Base-by-base conservation (phyloP, 2,329 filamentous ascomycete genomes). In the Podosphaera aphanis region DNA sequence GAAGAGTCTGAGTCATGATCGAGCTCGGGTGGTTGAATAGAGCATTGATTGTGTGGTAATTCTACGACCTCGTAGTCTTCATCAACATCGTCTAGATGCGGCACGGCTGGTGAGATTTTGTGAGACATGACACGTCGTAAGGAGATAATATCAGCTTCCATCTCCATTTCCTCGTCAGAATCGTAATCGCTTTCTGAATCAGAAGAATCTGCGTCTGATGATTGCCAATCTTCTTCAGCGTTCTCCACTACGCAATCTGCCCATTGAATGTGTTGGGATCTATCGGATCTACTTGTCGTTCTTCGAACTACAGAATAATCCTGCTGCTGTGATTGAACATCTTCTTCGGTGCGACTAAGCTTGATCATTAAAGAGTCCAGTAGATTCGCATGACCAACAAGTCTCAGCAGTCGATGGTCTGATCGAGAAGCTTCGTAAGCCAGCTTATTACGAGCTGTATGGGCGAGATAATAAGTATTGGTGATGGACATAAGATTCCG, bases 301-400 rank as follows among this genome's bases (percentile, higher is more conserved):
- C 61, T 64, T 55, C 64, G 57, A 60, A 69, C 69, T 55, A 81
- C 81, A 58, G 79, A 81, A 61, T 74, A 78, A 64, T 94, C 83
- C 50, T 84, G 90, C 63, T 85, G 80, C 74, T 94, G 92, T 54
- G 75, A 79, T 64, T 94, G 85, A n/a, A n/a, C n/a, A n/a, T n/a
- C n/a, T 56, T 78, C 76, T 70, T 95, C 90, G 60, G 88, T 88
- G 49, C 93, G 83, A 63, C 85, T 82, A 49, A 98, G 82, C 60
- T 73, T 69, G 55, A 90, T 74, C 90, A 95, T 95, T 60, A 98
- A 69, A 36, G 79, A 79, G 67, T 98, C 90, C 62, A 98, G 83
- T 42, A 95, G 79, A 72, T 95, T 98, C 68, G 90, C 90, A 66
- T 98, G 90, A 58, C 88, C 90, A 57, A 98, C 90, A 49, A 98